These are phyloP conservation scores for Camellia sinensis DNA, from an alignment of 148 eudicot species.

Conservation along the genomic window DNA sequence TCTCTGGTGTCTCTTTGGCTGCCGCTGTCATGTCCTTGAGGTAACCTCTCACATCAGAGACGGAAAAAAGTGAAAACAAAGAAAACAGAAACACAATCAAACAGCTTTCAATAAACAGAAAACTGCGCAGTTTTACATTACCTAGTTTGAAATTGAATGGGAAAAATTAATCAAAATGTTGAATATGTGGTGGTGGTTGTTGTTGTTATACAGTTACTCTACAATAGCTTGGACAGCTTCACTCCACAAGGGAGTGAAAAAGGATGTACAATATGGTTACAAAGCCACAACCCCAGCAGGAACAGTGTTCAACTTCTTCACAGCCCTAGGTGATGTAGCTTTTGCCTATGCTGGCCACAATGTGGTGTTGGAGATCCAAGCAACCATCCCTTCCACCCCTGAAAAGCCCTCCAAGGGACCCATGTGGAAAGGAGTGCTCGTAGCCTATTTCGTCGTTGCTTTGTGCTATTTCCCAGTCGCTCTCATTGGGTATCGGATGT, in stretches of 20 bases:
- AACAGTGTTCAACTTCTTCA: slow-evolving; percentile 27
- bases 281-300: slow-evolving; percentile 11
- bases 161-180: neutral
- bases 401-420: slow-evolving; percentile 33
- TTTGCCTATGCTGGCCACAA: slow-evolving; percentile 42
- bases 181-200: too few relatives aligned
- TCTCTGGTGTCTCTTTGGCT: slow-evolving; percentile 21
- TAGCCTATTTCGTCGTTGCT: slow-evolving; percentile 29
- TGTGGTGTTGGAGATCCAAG: slow-evolving; percentile 34
- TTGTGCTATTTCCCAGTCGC: slow-evolving; percentile 33
- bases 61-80: too few relatives aligned
- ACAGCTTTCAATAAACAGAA: too few relatives aligned
- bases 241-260: slow-evolving; percentile 17
- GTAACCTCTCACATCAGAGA: neutral
- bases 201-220: slow-evolving; percentile 23
- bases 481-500: slow-evolving; percentile 23
- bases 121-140: too few relatives aligned
- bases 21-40: slow-evolving; percentile 30
- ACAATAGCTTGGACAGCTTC: slow-evolving; percentile 32
- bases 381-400: slow-evolving; percentile 33
- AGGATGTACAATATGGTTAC: slow-evolving; percentile 18
- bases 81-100: too few relatives aligned
- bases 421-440: slow-evolving; percentile 34
- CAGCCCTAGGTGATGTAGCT: slow-evolving; percentile 31
- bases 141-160: neutral